Conservation (phyloP, 495 filamentous ascomycete species). For the Thermochaetoides thermophila region DNA sequence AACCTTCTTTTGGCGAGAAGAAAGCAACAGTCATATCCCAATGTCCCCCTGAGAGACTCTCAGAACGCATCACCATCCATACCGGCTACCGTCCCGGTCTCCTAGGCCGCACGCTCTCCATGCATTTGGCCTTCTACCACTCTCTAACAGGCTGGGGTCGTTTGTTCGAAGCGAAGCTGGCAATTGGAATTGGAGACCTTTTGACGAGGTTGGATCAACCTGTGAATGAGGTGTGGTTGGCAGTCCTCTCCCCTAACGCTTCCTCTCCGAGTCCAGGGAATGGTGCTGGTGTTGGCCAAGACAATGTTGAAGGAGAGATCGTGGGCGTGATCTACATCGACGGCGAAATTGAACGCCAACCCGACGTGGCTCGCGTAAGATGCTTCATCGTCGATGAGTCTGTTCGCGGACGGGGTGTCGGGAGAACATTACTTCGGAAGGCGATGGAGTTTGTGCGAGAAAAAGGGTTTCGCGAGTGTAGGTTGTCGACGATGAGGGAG, state of each 20-base stretch:
- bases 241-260: slow-evolving; percentile 6
- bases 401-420: slow-evolving; percentile 12
- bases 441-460: slow-evolving; percentile 19
- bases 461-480: slow-evolving; percentile 13
- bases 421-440: slow-evolving; percentile 12
- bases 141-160: slow-evolving; percentile 9
- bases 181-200: slow-evolving; percentile 4
- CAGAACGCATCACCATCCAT: slow-evolving; percentile 10
- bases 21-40: too few relatives aligned
- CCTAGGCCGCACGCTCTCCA: slow-evolving; percentile 15
- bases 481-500: slow-evolving; percentile 10
- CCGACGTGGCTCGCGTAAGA: slow-evolving; percentile 11
- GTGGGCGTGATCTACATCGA: slow-evolving; percentile 19
- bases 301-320: slow-evolving; percentile 3
- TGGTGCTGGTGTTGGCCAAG: not conserved
- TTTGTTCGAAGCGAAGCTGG: slow-evolving; percentile 13
- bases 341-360: slow-evolving; percentile 7
- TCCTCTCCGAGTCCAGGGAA: not conserved
- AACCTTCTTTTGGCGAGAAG: too few relatives aligned
- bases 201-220: slow-evolving; percentile 12
- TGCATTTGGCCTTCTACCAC: slow-evolving; percentile 19
- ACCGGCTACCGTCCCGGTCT: slow-evolving; percentile 21
- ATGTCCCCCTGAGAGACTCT: too few relatives aligned
- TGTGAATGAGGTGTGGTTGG: slow-evolving; percentile 16
- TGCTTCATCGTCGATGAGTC: slow-evolving; percentile 20